Evolutionary conservation across 2,329 filamentous ascomycete genomes (phyloP), one percentile per base, ranked within the genome.

Genomic region (Diaporthe sp.): DNA sequence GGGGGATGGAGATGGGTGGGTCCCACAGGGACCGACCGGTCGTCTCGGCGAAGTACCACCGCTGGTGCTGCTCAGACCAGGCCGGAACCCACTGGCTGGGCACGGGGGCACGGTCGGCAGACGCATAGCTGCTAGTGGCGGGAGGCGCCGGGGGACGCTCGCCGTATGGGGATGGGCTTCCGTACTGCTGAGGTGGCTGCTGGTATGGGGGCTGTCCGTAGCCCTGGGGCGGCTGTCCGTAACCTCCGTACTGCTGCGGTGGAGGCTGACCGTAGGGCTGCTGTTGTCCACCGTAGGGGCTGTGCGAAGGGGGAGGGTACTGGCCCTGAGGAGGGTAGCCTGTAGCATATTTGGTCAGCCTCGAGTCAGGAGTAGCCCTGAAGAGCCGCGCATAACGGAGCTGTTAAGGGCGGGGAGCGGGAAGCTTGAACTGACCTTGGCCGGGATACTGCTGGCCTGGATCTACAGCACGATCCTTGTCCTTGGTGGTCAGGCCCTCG

Each of bases 1-100:
- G 77, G 72, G 61, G 79, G 5, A 80, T 76, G 39, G 76, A 80
- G 34, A 80, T 80, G 0, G 84, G 84, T 0, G 82, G 81, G 53
- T 91, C 89, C 90, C 90, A 92, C 78, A 91, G 89, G 1, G 88
- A 86, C 74, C 87, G 87, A 22, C 89, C 89, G 15, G 88, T 90
- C 49, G 88, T 82, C 72, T 92, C 89, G 73, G 91, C 84, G 79
- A 89, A 92, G 83, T 87, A 92, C 84, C 88, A 91, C 71, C 88
- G 87, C 79, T 89, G 87, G 75, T 85, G 85, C 74, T 82, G 83
- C 57, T 88, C 87, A 77, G 92, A 90, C 83, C 87, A 92, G 79
- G 90, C 87, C 60, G 88, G 85, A 31, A 83, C 80, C 90, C 90
- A 92, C 78, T 90, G 90, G 62, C 85, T 78, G 34, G 90, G 85